Evolutionary conservation across 768 basidiomycete genomes (phyloP), one percentile per base, ranked within the genome.

Genomic region (Nidula microcarpa): DNA sequence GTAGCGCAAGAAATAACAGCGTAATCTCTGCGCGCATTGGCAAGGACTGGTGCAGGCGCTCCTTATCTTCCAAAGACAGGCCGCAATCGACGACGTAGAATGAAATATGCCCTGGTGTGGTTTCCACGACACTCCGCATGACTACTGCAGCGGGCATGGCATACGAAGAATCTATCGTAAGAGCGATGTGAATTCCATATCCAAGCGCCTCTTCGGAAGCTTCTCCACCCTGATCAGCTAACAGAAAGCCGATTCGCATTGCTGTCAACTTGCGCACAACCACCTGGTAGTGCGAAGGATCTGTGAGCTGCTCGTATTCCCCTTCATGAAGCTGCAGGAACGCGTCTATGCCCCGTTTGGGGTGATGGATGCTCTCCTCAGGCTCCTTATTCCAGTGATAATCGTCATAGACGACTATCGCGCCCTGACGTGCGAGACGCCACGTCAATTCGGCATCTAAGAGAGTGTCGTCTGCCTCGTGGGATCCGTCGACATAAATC

Each of bases 361-460:
- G 83, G 59, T 84, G 83, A 52, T 79, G 75, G 5, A 69, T 65
- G 52, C 80, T 79, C 8, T 75, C 72, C 33, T 71, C 59, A 0
- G 76, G 77, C 55, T 82, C 74, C 41, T 65, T 69, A 32, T 73
- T 60, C 83, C 82, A 84, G 36, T 71, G 68, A 56, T 84, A 84
- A 61, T 84, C 80, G 55, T 84, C 82, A 57, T 84, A 80, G 45
- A 84, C 75, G 60, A 84, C 57, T 49, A 82, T 65, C 4, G 79
- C 78, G 6, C 74, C 78, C 33, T 75, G 70, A 50, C 71, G 68
- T 2, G 81, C 78, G 14, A 85, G 65, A 5, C 84, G 69, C 82
- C 82, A 84, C 1, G 72, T 74, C 33, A 84, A 64, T 62, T 84
- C 84, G 6, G 74, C 82, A 58, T 85, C 84, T n/a, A 84, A 70